Evolutionary conservation across 805 yeast genomes (phyloP).

Genomic region (Zygoascus biomembranicola): DNA sequence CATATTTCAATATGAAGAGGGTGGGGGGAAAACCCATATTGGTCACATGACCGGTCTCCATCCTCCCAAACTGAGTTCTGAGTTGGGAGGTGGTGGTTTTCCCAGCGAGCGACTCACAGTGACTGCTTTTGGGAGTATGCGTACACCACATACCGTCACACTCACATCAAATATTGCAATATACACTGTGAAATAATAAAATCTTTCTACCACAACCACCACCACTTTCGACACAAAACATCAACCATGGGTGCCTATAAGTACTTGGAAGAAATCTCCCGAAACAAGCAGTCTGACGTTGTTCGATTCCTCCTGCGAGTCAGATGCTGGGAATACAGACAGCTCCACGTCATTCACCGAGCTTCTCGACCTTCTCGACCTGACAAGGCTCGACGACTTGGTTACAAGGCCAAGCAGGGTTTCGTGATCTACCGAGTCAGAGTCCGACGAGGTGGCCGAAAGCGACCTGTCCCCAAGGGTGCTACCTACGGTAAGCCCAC

Average conservation of each 20-base stretch:
- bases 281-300: conserved; percentile 99
- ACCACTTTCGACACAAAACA: background rate
- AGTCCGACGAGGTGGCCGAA: conserved; percentile 99
- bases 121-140: background rate
- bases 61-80: background rate
- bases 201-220: background rate
- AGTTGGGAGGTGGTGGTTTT: background rate
- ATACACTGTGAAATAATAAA: background rate
- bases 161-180: background rate
- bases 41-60: too few relatives aligned
- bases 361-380: conserved; percentile 98
- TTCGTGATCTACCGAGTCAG: conserved; percentile 97
- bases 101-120: background rate
- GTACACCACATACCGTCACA: background rate
- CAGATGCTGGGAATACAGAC: conserved; percentile 99
- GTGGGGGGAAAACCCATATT: too few relatives aligned
- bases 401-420: conserved; percentile 99
- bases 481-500: conserved; percentile 99
- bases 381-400: conserved; percentile 99
- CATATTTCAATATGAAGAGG: too few relatives aligned
- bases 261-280: conserved; percentile 97
- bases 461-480: conserved; percentile 99
- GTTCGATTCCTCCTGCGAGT: conserved; percentile 97
- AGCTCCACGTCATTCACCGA: conserved; percentile 97
- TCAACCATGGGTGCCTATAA: conserved; percentile 94